Evolutionary conservation across 2,329 filamentous ascomycete genomes (phyloP).

Genomic region (Fusarium mundagurra): DNA sequence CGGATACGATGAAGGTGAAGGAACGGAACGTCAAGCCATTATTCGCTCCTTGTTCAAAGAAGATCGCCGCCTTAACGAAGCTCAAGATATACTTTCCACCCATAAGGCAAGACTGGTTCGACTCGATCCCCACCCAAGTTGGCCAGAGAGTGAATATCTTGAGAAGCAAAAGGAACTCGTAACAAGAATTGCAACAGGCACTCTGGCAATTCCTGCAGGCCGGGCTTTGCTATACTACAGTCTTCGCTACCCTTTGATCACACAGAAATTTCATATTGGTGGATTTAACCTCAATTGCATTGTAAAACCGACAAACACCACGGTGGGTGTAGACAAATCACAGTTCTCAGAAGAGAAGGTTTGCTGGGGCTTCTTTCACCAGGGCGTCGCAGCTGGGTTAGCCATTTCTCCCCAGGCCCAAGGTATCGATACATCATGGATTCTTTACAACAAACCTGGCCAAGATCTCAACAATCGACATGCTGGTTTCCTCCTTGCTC

Average conservation of each 20-base stretch:
- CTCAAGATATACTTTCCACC: constrained; percentile 84
- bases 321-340: constrained; percentile 89
- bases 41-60: constrained; percentile 91
- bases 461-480: constrained; percentile 94
- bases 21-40: constrained; percentile 83
- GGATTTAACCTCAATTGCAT: constrained; percentile 93
- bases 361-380: constrained; percentile 98
- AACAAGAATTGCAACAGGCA: constrained; percentile 85
- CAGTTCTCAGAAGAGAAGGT: constrained; percentile 95
- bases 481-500: constrained; percentile 88
- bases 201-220: constrained; percentile 87
- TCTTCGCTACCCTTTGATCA: constrained; percentile 86
- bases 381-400: constrained; percentile 90
- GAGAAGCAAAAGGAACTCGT: constrained; percentile 94
- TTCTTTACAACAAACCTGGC: constrained; percentile 92
- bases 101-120: constrained; percentile 82
- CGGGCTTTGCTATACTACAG: constrained; percentile 89
- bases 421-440: constrained; percentile 98
- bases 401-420: constrained; percentile 90
- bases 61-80: constrained; percentile 89
- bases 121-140: constrained; percentile 76
- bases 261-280: constrained; percentile 88
- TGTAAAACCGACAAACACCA: constrained; percentile 91
- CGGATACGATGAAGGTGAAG: constrained; percentile 80
- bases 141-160: constrained; percentile 86